A percentile compares a stretch with the other conserved stretches of the same genome.
Conservation (phyloP, 768 basidiomycete genomes). For the Leccinum fibrillosum region DNA sequence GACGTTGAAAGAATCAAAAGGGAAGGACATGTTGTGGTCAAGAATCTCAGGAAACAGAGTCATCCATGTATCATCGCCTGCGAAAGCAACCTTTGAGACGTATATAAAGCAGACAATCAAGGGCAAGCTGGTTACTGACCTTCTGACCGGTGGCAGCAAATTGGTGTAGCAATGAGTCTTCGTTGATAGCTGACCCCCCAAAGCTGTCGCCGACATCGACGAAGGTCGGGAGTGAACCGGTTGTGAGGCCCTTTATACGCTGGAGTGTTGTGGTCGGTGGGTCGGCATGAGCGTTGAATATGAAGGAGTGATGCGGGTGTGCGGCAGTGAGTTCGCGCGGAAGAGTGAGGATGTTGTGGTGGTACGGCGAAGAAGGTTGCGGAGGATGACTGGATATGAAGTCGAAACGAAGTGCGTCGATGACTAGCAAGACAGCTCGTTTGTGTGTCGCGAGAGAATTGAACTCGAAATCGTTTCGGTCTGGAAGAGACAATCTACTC, state of each 20-base stretch:
- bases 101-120: constrained; percentile 1
- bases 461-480: constrained; percentile 39
- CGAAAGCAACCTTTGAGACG: constrained; percentile 66
- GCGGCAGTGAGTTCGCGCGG: constrained; percentile 66
- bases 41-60: constrained; percentile 81
- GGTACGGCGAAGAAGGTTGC: constrained; percentile 56
- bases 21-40: constrained; percentile 65
- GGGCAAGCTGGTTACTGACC: constrained; percentile 33
- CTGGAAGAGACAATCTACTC: constrained; percentile 47
- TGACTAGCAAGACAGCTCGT: constrained; percentile 79
- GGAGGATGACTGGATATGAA: constrained; percentile 73
- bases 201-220: constrained; percentile 93
- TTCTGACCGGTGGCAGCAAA: constrained; percentile 55
- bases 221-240: constrained; percentile 93
- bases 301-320: constrained; percentile 70
- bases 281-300: constrained; percentile 89
- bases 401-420: constrained; percentile 93
- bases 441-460: constrained; percentile 57
- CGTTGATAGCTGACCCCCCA: constrained; percentile 78
- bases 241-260: constrained; percentile 91
- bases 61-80: constrained; percentile 98
- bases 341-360: constrained; percentile 80
- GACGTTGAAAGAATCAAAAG: constrained; percentile 97
- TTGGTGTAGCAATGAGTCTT: constrained; percentile 87
- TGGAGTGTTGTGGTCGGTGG: constrained; percentile 96